These are phyloP conservation scores for Suillus ampliporus DNA, from an alignment of 768 basidiomycete species.

Conservation along the genomic window DNA sequence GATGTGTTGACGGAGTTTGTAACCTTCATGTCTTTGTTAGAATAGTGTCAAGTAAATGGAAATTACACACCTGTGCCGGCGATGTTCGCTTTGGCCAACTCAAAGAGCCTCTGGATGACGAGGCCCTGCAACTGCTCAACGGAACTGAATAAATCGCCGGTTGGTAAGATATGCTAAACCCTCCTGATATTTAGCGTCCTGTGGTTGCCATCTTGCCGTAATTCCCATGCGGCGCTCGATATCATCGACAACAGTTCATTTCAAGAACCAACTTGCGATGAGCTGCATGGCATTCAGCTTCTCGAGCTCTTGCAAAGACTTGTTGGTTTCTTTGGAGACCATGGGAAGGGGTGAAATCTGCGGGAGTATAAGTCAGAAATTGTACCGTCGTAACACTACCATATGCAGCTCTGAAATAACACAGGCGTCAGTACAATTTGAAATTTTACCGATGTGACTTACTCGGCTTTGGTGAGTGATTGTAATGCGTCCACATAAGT, in stretches of 20 bases:
- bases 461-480: background rate
- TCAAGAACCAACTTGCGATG: slow-evolving; percentile 23
- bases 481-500: slow-evolving; percentile 7
- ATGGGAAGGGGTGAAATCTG: slow-evolving; percentile 17
- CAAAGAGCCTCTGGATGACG: slow-evolving; percentile 42
- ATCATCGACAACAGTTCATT: background rate
- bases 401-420: slow-evolving; percentile 16
- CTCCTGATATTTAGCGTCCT: slow-evolving; percentile 28
- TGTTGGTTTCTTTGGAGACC: slow-evolving; percentile 17
- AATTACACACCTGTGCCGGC: slow-evolving; percentile 36
- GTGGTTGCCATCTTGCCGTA: slow-evolving; percentile 32
- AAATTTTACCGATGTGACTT: background rate
- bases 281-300: slow-evolving; percentile 21
- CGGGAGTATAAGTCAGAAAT: slow-evolving; percentile 23
- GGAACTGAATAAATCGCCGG: slow-evolving; percentile 31
- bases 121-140: slow-evolving; percentile 42
- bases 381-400: slow-evolving; percentile 12
- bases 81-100: slow-evolving; percentile 45
- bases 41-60: background rate
- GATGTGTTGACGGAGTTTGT: slow-evolving; percentile 41
- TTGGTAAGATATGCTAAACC: slow-evolving; percentile 8
- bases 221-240: slow-evolving; percentile 33
- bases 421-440: background rate
- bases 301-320: slow-evolving; percentile 26
- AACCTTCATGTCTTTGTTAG: slow-evolving; percentile 25